A percentile compares a stretch with the other conserved stretches of the same genome.
Conservation (phyloP, 768 basidiomycete species). For the Pleurotus tuoliensis region DNA sequence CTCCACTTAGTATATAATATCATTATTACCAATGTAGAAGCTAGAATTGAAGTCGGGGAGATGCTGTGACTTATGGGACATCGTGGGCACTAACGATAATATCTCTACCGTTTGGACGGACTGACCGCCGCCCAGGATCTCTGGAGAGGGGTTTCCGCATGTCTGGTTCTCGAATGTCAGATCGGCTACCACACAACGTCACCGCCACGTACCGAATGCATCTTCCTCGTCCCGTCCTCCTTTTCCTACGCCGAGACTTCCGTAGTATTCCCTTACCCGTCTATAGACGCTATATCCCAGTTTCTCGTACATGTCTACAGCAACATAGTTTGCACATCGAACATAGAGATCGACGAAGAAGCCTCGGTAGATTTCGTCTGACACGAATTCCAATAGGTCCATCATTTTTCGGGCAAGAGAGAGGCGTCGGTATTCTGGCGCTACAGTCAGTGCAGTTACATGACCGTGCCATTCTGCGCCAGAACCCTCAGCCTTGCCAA, state of each 20-base stretch:
- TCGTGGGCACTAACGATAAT: conserved; percentile 64
- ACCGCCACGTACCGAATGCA: conserved; percentile 70
- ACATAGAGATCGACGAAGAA: conserved; percentile 97
- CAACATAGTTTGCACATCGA: conserved; percentile 78
- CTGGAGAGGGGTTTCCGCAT: conserved; percentile 74
- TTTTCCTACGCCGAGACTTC: conserved; percentile 68
- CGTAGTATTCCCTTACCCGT: conserved; percentile 88
- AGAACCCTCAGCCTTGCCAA: conserved; percentile 89
- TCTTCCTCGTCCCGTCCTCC: conserved; percentile 84
- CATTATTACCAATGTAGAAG: neutral
- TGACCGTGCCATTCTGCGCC: conserved; percentile 86
- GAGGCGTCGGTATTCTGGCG: conserved; percentile 88
- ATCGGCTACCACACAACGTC: neutral
- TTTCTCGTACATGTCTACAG: conserved; percentile 88
- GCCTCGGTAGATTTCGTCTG: conserved; percentile 74
- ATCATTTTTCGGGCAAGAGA: conserved; percentile 87
- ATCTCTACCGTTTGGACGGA: conserved; percentile 68
- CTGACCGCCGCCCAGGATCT: conserved; percentile 58
- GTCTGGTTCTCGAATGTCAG: conserved; percentile 22
- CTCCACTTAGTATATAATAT: conserved; percentile 42
- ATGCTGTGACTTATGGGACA: conserved; percentile 35
- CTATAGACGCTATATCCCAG: conserved; percentile 93
- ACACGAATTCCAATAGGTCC: conserved; percentile 79
- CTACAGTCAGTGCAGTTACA: conserved; percentile 91
- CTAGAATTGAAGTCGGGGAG: neutral